A percentile compares a stretch with the other conserved stretches of the same genome.
phyloP scores from a whole-genome alignment of 1,139 yeast species.

The Komagataea norvegica region DNA sequence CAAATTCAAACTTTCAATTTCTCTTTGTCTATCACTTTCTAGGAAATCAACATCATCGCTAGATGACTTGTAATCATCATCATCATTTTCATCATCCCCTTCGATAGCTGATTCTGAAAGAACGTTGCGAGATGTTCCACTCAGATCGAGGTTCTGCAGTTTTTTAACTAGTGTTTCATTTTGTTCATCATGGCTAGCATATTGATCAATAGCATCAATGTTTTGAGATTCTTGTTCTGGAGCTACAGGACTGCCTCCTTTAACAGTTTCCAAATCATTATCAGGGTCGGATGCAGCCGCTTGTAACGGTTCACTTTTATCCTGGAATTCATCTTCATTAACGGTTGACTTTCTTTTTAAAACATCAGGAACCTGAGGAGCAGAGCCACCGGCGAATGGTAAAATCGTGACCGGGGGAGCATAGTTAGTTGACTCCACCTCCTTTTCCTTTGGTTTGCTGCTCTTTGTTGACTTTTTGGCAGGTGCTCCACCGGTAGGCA shows the following conservation, averaged over 20 bases:
- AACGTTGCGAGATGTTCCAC: conserved; percentile 6
- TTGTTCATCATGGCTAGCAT: conserved; percentile 5
- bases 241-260: conserved; percentile 4
- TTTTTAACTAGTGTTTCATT: conserved; percentile 14
- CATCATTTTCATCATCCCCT: conserved; percentile 27
- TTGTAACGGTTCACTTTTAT: background rate
- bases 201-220: conserved; percentile 5
- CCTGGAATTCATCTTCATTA: conserved; percentile 5
- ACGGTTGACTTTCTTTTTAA: conserved; percentile 9
- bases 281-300: conserved; percentile 6
- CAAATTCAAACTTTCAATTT: conserved; percentile 11
- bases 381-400: conserved; percentile 42
- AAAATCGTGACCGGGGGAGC: conserved; percentile 46
- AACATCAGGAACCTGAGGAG: conserved; percentile 27
- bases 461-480: conserved; percentile 30
- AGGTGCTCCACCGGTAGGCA: conserved; percentile 33
- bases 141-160: conserved; percentile 15
- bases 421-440: conserved; percentile 21
- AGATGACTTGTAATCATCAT: conserved; percentile 14
- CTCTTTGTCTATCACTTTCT: conserved; percentile 19
- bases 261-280: conserved; percentile 11
- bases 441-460: conserved; percentile 26
- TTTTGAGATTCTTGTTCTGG: conserved; percentile 14
- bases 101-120: conserved; percentile 25
- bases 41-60: conserved; percentile 19